Percentiles rank a stretch among this genome's conserved stretches.
Conservation (phyloP, 345 rosid genomes). For the Gossypium raimondii region DNA sequence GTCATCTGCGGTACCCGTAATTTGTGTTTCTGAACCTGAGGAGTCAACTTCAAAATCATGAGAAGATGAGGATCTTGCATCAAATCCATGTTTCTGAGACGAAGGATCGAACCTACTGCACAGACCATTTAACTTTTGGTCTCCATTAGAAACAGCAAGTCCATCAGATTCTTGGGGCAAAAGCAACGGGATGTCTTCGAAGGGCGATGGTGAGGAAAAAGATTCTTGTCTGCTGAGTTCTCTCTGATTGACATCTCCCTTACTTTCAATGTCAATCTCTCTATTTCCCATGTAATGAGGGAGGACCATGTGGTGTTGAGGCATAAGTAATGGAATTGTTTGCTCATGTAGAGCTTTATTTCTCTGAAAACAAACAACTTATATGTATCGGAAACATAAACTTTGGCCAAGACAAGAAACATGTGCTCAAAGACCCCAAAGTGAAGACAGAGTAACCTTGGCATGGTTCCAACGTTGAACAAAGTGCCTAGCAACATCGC, state of each 20-base stretch:
- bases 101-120: slow-evolving; percentile 3
- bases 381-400: slow-evolving; percentile 11
- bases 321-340: slow-evolving; percentile 79
- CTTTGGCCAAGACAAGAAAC: background rate
- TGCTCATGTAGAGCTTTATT: slow-evolving; percentile 84
- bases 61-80: slow-evolving; percentile 15
- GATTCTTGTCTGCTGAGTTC: slow-evolving; percentile 38
- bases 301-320: slow-evolving; percentile 92
- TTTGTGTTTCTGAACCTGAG: slow-evolving; percentile 24
- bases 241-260: slow-evolving; percentile 32
- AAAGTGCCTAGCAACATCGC: slow-evolving; percentile 85
- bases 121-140: slow-evolving; percentile 19
- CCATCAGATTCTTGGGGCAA: slow-evolving; percentile 71
- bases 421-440: background rate
- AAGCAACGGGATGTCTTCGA: slow-evolving; percentile 76
- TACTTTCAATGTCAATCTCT: slow-evolving; percentile 45
- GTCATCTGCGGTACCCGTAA: slow-evolving; percentile 20
- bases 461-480: slow-evolving; percentile 99
- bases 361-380: slow-evolving; percentile 44
- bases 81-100: slow-evolving; percentile 12
- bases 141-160: slow-evolving; percentile 18
- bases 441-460: slow-evolving; percentile 43
- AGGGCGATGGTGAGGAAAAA: slow-evolving; percentile 49
- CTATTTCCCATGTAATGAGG: slow-evolving; percentile 89
- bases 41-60: slow-evolving; percentile 26